phyloP scores from a whole-genome alignment of 306 rosid genomes.

The Prunus persica region Prunus_persica_NCBIv2 NC_034009.1:23326501-23327000 shows the following conservation, averaged over 20 bases:
- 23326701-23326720: neutral
- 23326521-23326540: slow-evolving; percentile 4
- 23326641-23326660: neutral
- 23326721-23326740: neutral
- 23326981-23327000: neutral
- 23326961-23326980: neutral
- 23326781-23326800: neutral
- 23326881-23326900: neutral
- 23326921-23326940: neutral
- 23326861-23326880: slow-evolving; percentile 1
- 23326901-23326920: neutral
- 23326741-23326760: neutral
- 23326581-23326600: neutral
- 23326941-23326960: neutral
- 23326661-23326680: neutral
- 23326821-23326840: neutral
- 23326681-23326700: neutral
- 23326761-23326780: neutral
- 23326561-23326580: slow-evolving; percentile 6
- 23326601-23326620: neutral
- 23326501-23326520: neutral
- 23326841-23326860: neutral
- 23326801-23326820: neutral
- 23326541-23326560: neutral
- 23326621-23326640: neutral